Evolutionary conservation across 495 filamentous ascomycete species (phyloP).

Genomic region (Clohesyomyces aquaticus): DNA sequence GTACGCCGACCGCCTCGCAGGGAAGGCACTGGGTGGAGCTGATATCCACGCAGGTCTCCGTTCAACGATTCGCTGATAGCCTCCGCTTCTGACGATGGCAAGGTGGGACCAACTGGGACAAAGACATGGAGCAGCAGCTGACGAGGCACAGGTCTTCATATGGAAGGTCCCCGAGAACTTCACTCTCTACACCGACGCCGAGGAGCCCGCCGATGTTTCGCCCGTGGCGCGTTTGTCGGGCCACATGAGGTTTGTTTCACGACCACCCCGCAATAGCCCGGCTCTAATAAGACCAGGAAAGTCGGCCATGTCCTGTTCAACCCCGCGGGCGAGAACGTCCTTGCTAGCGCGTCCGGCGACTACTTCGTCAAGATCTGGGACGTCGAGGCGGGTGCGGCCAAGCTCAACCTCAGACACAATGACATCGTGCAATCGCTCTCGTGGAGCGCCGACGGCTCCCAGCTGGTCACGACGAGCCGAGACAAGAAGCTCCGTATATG

Average conservation of each 20-base stretch:
- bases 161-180: conserved; percentile 94
- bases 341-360: conserved; percentile 94
- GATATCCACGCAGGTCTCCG: conserved; percentile 68
- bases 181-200: conserved; percentile 77
- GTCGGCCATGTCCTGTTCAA: conserved; percentile 98
- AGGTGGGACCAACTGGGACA: conserved; percentile 54
- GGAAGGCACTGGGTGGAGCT: conserved; percentile 44
- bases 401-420: conserved; percentile 75
- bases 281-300: conserved; percentile 63
- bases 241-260: conserved; percentile 60
- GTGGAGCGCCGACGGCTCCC: conserved; percentile 89
- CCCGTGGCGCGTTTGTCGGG: conserved; percentile 81
- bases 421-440: conserved; percentile 95
- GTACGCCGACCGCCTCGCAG: conserved; percentile 54
- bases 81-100: conserved; percentile 94
- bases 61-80: conserved; percentile 93
- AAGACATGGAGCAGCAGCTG: not conserved
- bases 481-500: conserved; percentile 98
- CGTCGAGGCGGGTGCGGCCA: conserved; percentile 73
- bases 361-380: conserved; percentile 97
- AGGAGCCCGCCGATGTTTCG: conserved; percentile 78
- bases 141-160: conserved; percentile 69
- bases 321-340: conserved; percentile 91
- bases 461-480: conserved; percentile 89
- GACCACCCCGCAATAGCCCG: not conserved